These are phyloP conservation scores for Linderniella brevidens DNA, from an alignment of 257 asterid genomes.

Conservation along the genomic window DNA sequence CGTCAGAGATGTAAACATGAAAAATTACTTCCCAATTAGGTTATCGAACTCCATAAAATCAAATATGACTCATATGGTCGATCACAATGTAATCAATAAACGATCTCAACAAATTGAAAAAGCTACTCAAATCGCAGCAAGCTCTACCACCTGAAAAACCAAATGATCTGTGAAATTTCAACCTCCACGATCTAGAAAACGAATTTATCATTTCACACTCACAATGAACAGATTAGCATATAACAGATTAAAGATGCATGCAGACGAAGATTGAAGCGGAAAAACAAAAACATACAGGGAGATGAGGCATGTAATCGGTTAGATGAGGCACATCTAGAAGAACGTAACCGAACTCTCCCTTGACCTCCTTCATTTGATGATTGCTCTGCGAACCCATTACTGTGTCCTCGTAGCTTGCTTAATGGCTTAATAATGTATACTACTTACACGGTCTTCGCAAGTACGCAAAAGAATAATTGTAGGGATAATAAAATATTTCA, in stretches of 20 bases:
- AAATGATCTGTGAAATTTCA: not conserved
- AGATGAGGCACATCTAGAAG: conserved; percentile 64
- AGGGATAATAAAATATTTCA: too few relatives aligned
- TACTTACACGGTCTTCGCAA: too few relatives aligned
- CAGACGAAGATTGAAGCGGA: not conserved
- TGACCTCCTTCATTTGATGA: conserved; percentile 40
- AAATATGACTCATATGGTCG: not conserved
- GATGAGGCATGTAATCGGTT: conserved; percentile 44
- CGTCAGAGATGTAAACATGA: conserved; percentile 5
- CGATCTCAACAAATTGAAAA: too few relatives aligned
- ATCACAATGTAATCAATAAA: not conserved
- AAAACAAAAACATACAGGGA: conserved; percentile 22
- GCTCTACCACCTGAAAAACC: conserved; percentile 8
- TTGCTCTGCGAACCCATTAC: conserved; percentile 22
- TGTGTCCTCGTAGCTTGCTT: too few relatives aligned
- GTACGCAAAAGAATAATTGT: too few relatives aligned
- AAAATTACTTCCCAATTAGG: not conserved
- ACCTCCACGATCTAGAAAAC: conserved; percentile 2
- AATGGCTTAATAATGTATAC: too few relatives aligned
- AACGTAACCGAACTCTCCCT: conserved; percentile 39
- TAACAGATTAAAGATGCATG: conserved; percentile 10
- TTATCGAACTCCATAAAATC: conserved; percentile 1
- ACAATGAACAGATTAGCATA: too few relatives aligned
- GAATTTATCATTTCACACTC: too few relatives aligned
- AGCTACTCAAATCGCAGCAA: conserved; percentile 5